Evolutionary conservation across 1,284 basidiomycete species (phyloP).

Genomic region (Agaricales sp.): DNA sequence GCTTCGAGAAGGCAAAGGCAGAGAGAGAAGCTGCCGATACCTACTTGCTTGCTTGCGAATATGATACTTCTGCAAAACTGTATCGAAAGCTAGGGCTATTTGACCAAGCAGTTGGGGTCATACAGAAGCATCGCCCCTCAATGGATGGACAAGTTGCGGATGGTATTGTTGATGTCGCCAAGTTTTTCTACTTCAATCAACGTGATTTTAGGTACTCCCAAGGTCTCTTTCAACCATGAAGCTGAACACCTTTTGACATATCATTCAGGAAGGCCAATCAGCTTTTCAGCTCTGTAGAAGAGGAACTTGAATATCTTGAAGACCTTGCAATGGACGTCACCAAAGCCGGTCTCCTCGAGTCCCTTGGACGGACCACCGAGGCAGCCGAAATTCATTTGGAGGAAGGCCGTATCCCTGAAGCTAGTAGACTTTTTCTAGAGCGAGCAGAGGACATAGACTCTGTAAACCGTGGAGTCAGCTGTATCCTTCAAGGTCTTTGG

Average conservation of each 20-base stretch:
- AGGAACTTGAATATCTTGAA: slow-evolving; percentile 47
- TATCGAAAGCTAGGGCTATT: slow-evolving; percentile 42
- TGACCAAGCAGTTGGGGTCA: slow-evolving; percentile 39
- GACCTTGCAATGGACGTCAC: slow-evolving; percentile 43
- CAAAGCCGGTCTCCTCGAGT: slow-evolving; percentile 37
- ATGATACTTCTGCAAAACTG: slow-evolving; percentile 30
- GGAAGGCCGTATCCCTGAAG: slow-evolving; percentile 39
- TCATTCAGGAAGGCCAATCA: slow-evolving; percentile 31
- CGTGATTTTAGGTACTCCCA: background rate
- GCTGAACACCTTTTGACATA: slow-evolving; percentile 37
- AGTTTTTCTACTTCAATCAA: slow-evolving; percentile 39
- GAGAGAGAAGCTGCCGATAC: slow-evolving; percentile 32
- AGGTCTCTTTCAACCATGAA: slow-evolving; percentile 16
- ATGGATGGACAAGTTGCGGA: slow-evolving; percentile 27
- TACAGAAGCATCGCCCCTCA: slow-evolving; percentile 21
- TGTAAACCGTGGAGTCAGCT: background rate
- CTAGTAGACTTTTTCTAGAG: slow-evolving; percentile 33
- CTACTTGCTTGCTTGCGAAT: slow-evolving; percentile 34
- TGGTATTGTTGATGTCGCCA: slow-evolving; percentile 35
- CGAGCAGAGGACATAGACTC: background rate
- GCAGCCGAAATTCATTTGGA: slow-evolving; percentile 46
- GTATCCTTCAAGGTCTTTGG: background rate
- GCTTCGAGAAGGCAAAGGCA: slow-evolving; percentile 33
- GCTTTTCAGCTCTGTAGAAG: slow-evolving; percentile 42
- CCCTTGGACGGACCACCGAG: slow-evolving; percentile 31